Evolutionary conservation across 108 stramenopile species (phyloP), one percentile per base, ranked within the genome.

Genomic region (Skeletonema menzelii): DNA sequence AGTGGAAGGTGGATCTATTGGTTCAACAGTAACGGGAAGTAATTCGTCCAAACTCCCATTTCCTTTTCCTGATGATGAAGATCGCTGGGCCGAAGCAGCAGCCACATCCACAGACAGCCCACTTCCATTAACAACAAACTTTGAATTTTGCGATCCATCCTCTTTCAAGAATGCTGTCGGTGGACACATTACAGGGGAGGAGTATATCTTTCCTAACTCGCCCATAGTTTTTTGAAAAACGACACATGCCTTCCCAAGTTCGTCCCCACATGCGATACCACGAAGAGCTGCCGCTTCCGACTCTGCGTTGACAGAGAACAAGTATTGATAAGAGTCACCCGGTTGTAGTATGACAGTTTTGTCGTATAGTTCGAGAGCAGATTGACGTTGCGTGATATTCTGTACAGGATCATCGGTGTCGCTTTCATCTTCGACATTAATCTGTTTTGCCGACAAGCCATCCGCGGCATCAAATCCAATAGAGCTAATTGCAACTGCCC

Each of bases 71-170:
- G 65, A 66, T 20, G 20, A 66, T 19, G 44, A 63, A 11, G 79
- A 80, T 65, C 86, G 77, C 22, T 69, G 59, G 14, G 85, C 88
- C 6, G 94, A 70, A 8, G 80, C 73, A n/a, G 87, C 74, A 8
- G 94, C 89, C 11, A 91, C 87, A 82, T 95, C 94, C 11, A 89
- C 88, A 19, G 89, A 90, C 14, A 95, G 76, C n/a, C 91, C 90
- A 34, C 86, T 86, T 20, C 77, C 40, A 67, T 91, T 76, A 5
- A 88, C 82, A 27, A 90, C 88, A 70, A 89, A 91, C 47, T 79
- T 84, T 35, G 65, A 56, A 62, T 76, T 75, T 20, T 70, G 27
- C 3, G 67, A 27, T 20, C 6, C 42, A 35, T 57, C 28, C 64
- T 28, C 10, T 46, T 27, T 30, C 14, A 71, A 65, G 56, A 20